Percentiles rank a stretch among this genome's conserved stretches.
phyloP scores from a whole-genome alignment of 805 yeast genomes.

The Candida boleticola region DNA sequence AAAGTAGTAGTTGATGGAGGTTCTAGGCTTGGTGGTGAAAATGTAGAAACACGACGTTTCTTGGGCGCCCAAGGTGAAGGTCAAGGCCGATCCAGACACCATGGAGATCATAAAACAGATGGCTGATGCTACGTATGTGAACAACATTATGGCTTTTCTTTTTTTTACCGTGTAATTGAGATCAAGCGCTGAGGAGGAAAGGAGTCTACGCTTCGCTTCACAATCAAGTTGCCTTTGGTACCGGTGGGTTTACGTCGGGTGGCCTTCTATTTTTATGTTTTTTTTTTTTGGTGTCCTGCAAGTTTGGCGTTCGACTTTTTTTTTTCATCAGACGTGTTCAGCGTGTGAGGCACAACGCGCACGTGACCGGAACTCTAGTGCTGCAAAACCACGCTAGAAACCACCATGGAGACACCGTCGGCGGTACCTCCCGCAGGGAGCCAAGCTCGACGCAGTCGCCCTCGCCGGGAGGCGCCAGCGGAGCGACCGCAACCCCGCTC shows the following conservation, averaged over 20 bases:
- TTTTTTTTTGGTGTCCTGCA: constrained; percentile 2
- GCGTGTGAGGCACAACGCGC: neutral
- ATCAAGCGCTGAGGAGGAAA: too few relatives aligned
- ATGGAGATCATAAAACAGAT: constrained; percentile 8
- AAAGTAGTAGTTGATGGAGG: constrained; percentile 72
- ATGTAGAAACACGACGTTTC: constrained; percentile 72
- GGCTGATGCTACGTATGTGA: neutral
- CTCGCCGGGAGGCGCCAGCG: too few relatives aligned
- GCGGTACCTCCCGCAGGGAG: too few relatives aligned
- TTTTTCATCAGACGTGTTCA: constrained; percentile 5
- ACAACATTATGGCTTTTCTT: neutral
- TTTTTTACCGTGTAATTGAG: too few relatives aligned
- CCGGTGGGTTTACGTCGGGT: too few relatives aligned
- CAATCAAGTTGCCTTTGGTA: too few relatives aligned
- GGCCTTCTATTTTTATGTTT: neutral
- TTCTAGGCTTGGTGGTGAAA: constrained; percentile 56
- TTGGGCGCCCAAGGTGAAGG: constrained; percentile 72
- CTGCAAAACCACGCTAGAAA: too few relatives aligned
- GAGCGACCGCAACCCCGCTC: too few relatives aligned
- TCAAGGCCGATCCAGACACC: constrained; percentile 53
- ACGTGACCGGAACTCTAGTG: too few relatives aligned
- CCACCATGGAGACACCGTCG: too few relatives aligned
- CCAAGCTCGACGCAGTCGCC: too few relatives aligned
- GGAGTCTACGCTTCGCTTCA: too few relatives aligned
- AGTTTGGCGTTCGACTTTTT: neutral